Conservation (phyloP, 2,329 filamentous ascomycete species). For the Botryotinia globosa region DNA sequence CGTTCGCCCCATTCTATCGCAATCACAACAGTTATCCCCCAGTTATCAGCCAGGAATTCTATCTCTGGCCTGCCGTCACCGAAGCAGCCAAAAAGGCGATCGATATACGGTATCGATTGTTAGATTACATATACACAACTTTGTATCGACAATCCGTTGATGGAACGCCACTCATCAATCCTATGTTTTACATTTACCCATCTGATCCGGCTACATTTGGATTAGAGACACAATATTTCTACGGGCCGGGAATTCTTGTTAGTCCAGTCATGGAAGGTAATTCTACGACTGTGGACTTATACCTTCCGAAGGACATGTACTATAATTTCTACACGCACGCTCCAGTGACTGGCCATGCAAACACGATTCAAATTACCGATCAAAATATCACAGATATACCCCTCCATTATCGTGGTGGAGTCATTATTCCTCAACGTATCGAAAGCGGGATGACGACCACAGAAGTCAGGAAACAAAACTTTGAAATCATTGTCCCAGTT, state of each 20-base stretch:
- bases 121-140: slow-evolving; percentile 77
- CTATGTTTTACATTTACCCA: slow-evolving; percentile 70
- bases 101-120: slow-evolving; percentile 68
- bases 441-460: slow-evolving; percentile 61
- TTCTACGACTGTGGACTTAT: slow-evolving; percentile 45
- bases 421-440: slow-evolving; percentile 60
- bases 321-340: slow-evolving; percentile 52
- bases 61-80: slow-evolving; percentile 63
- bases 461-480: slow-evolving; percentile 61
- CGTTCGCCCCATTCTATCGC: slow-evolving; percentile 73
- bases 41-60: slow-evolving; percentile 66
- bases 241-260: slow-evolving; percentile 49
- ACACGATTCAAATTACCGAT: slow-evolving; percentile 41
- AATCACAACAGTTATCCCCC: slow-evolving; percentile 60
- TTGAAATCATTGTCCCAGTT: slow-evolving; percentile 69
- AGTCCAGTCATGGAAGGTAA: slow-evolving; percentile 49
- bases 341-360: slow-evolving; percentile 44
- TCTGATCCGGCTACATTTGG: slow-evolving; percentile 46
- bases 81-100: slow-evolving; percentile 66
- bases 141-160: slow-evolving; percentile 57
- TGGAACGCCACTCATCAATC: slow-evolving; percentile 65
- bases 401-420: slow-evolving; percentile 64
- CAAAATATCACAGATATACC: slow-evolving; percentile 54
- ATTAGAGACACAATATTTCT: slow-evolving; percentile 52
- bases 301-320: slow-evolving; percentile 50